Evolutionary conservation across 148 eudicot genomes (phyloP).

Genomic region (Spergularia bocconei): DNA sequence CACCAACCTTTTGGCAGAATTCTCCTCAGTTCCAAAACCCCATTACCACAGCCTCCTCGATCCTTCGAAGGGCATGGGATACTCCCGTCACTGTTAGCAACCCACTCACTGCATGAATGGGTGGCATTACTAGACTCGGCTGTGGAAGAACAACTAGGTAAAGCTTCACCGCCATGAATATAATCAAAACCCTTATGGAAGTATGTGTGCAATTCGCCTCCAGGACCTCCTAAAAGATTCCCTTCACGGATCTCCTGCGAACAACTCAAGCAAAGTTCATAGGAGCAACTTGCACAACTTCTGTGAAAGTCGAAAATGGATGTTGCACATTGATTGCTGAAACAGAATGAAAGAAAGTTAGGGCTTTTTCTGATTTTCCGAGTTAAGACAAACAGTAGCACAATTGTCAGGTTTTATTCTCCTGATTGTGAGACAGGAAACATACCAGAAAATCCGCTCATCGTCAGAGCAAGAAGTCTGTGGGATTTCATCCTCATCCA

Average conservation of each 20-base stretch:
- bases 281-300: conserved; percentile 75
- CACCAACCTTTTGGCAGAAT: conserved; percentile 62
- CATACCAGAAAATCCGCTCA: conserved; percentile 80
- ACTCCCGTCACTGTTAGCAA: conserved; percentile 38
- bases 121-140: conserved; percentile 14
- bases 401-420: background rate
- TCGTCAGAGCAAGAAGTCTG: conserved; percentile 43
- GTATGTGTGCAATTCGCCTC: conserved; percentile 34
- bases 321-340: conserved; percentile 82
- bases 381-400: background rate
- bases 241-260: conserved; percentile 67
- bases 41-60: conserved; percentile 77
- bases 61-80: conserved; percentile 63
- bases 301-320: conserved; percentile 81
- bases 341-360: conserved; percentile 4
- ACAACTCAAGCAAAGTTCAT: conserved; percentile 81
- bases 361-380: background rate
- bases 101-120: conserved; percentile 38
- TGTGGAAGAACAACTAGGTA: conserved; percentile 24
- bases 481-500: conserved; percentile 31
- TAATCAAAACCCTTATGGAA: conserved; percentile 57
- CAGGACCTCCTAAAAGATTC: conserved; percentile 37
- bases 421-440: background rate
- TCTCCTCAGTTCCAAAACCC: conserved; percentile 57
- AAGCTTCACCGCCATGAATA: conserved; percentile 70